Evolutionary conservation across 2,329 filamentous ascomycete genomes (phyloP).

Genomic region (Tetracladium maxilliforme): DNA sequence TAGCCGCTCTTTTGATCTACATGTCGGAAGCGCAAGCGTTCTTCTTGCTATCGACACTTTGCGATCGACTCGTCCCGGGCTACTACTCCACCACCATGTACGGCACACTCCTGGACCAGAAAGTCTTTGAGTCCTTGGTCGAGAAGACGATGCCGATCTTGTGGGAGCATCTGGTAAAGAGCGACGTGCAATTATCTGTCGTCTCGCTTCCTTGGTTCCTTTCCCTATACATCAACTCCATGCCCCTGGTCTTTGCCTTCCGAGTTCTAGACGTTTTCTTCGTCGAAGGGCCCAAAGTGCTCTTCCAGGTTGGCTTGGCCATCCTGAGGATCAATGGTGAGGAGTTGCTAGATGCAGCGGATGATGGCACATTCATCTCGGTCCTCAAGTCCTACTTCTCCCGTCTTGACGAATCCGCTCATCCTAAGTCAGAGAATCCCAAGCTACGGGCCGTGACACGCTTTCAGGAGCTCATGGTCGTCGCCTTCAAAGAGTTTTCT

Average conservation of each 20-base stretch:
- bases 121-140: constrained; percentile 95
- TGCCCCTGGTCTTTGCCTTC: constrained; percentile 96
- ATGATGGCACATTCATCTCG: constrained; percentile 94
- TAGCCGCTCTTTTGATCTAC: constrained; percentile 94
- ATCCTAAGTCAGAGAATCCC: constrained; percentile 88
- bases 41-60: constrained; percentile 80
- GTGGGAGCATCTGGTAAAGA: constrained; percentile 96
- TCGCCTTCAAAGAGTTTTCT: constrained; percentile 96
- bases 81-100: constrained; percentile 99
- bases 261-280: constrained; percentile 96
- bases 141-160: constrained; percentile 97
- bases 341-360: constrained; percentile 79
- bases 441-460: constrained; percentile 88
- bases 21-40: constrained; percentile 96
- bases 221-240: constrained; percentile 97
- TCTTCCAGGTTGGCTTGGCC: constrained; percentile 94
- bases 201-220: constrained; percentile 97
- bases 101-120: constrained; percentile 88
- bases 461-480: constrained; percentile 97
- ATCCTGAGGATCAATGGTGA: constrained; percentile 96
- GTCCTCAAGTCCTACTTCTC: constrained; percentile 92
- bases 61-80: constrained; percentile 82
- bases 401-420: constrained; percentile 84
- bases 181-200: constrained; percentile 91
- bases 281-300: constrained; percentile 88